Evolutionary conservation across 1,284 basidiomycete genomes (phyloP), one percentile per base, ranked within the genome.

Genomic region (Fomitopsis schrenkii): DNA sequence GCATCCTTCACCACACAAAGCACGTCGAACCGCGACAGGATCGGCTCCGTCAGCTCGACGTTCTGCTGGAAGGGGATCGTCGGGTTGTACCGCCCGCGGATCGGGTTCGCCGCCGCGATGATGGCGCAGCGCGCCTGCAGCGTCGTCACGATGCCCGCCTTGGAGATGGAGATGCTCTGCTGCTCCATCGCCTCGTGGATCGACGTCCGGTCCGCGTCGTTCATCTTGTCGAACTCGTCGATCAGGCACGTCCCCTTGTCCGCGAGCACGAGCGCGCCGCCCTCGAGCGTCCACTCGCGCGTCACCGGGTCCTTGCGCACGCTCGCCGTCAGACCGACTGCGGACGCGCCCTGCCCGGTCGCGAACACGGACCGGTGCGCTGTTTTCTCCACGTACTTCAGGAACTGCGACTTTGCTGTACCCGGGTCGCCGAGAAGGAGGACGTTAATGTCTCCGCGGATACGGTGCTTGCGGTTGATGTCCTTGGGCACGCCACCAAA

Each of bases 161-260:
- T 99, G 45, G 95, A 96, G 67, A 99, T 98, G 1, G 97, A 98
- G 69, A 99, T 99, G n/a, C 93, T 92, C 74, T 99, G 97, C 77
- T 99, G 97, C 75, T 99, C 97, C 97, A 99, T 99, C 2, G 97
- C 97, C 76, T 99, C 97, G 80, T 99, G 97, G 70, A 99, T 99
- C 7, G 95, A 98, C 12, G 97, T 98, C 66, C 95, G 83, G 76
- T 96, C 94, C 36, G 94, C 87, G 70, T 99, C 97, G 78, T 99
- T 99, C 97, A 99, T 99, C 83, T 99, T 99, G 82, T 99, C 97
- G 75, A 99, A 99, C 77, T 99, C 97, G 77, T 99, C 97, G 68
- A 99, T 99, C 38, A 99, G 80, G 71, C 97, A 99, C 41, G 93
- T 94, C n/a, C 97, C 97, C 79, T 98, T 98, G 79, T 99, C 97